Percentiles rank a stretch among this genome's conserved stretches.
Evolutionary conservation across 192 early-diverging fungal genomes (phyloP).

Genomic region (Podila verticillata): DNA sequence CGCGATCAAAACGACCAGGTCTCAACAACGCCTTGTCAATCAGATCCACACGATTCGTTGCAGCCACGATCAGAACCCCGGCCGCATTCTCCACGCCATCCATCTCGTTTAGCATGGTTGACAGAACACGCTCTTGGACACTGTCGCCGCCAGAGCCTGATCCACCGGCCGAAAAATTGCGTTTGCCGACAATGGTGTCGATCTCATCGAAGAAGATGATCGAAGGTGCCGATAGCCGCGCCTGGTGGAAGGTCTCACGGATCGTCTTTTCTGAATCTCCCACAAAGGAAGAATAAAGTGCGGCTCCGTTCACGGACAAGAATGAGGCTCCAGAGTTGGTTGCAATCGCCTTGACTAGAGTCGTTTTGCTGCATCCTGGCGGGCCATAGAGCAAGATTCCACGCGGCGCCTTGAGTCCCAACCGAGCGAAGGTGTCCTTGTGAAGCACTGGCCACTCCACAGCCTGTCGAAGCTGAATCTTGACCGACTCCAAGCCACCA

Average conservation of each 20-base stretch:
- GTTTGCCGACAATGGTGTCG: conserved; percentile 94
- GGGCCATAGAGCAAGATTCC: conserved; percentile 97
- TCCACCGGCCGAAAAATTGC: conserved; percentile 60
- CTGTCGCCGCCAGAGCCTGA: conserved; percentile 70
- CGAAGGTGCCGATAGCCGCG: conserved; percentile 80
- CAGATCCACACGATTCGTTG: conserved; percentile 90
- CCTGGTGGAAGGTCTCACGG: conserved; percentile 81
- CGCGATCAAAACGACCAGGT: conserved; percentile 85
- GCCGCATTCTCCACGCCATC: conserved; percentile 84
- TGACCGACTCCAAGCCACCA: conserved; percentile 87
- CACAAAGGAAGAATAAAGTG: conserved; percentile 81
- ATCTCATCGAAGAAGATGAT: conserved; percentile 98
- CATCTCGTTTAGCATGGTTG: conserved; percentile 88
- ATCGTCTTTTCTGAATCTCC: conserved; percentile 89
- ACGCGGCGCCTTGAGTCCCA: conserved; percentile 84
- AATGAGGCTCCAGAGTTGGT: conserved; percentile 81
- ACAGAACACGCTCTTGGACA: conserved; percentile 84
- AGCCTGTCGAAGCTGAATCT: conserved; percentile 81
- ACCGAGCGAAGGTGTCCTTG: conserved; percentile 67
- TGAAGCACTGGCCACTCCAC: conserved; percentile 91
- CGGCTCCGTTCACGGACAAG: conserved; percentile 81
- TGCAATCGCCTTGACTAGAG: conserved; percentile 88
- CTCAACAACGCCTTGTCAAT: conserved; percentile 86
- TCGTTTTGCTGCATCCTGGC: conserved; percentile 98
- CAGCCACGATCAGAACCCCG: conserved; percentile 81